phyloP scores from a whole-genome alignment of 78 protist species.

The Dictyostelium capitatum region DNA sequence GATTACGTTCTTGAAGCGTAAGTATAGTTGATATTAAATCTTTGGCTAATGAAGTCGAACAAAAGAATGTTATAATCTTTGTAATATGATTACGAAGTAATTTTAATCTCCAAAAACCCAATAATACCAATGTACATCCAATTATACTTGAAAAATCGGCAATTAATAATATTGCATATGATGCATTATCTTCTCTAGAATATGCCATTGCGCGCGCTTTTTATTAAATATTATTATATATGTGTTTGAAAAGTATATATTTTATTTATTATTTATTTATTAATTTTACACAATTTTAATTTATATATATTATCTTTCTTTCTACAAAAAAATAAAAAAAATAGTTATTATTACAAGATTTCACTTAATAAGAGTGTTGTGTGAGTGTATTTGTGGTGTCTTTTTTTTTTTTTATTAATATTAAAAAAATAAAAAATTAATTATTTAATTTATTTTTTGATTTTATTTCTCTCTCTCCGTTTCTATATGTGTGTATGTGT shows the following conservation, averaged over 20 bases:
- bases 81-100: conserved; percentile 62
- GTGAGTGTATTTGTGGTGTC: no score
- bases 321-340: background rate
- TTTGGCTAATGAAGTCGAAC: conserved; percentile 32
- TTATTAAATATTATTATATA: background rate
- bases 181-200: background rate
- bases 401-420: no score
- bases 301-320: no score
- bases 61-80: conserved; percentile 45
- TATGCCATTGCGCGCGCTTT: background rate
- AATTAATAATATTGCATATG: conserved; percentile 6
- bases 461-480: no score
- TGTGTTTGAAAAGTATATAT: no score
- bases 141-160: conserved; percentile 58
- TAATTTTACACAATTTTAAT: background rate
- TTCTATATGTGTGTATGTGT: background rate
- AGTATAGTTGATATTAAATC: conserved; percentile 18
- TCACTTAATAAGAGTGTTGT: no score
- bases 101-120: conserved; percentile 67
- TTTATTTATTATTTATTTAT: background rate
- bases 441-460: no score
- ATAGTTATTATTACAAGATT: background rate
- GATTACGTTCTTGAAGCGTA: background rate
- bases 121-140: conserved; percentile 15
- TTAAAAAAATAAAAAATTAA: no score